Base-by-base conservation (phyloP, 2,329 filamentous ascomycete species). In the Claviceps pusilla region DNA sequence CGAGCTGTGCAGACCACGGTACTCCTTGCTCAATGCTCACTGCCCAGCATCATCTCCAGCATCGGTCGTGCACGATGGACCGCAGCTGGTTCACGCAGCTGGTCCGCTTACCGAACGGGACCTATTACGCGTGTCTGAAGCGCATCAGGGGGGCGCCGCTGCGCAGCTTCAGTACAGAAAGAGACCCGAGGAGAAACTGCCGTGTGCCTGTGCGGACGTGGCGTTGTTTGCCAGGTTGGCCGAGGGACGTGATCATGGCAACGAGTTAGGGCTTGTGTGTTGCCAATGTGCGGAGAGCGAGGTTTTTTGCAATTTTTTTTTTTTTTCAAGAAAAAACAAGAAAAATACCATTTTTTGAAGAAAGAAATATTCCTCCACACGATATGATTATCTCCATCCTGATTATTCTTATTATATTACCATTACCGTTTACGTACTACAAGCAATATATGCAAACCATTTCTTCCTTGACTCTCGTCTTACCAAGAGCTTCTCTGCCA, bases 161-260 rank as follows among this genome's bases (percentile, higher is more conserved):
- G 54, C 51, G 12, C 47, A 48, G 51, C 33, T 56, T n/a, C 43
- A 53, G 31, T 53, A 50, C 24, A 39, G 51, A 19, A 11, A 48
- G 16, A 24, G 7, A 2, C 35, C 10, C 10, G 48, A 37, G 7
- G 51, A 56, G 45, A 29, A 41, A 19, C 31, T 56, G 49, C 52
- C 52, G 33, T 51, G 47, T 43, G 37, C 29, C 33, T 56, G 45
- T 49, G 51, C 11, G 7, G 54, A 56, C 28, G 54, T 56, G 48
- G 48, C 42, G 4, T 24, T 56, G 48, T 53, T 53, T 42, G 48
- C 48, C 4, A 56, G 51, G 50, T 19, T 45, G 33, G 54, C 51
- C 7, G n/a, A n/a, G 24, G 54, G 48, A 14, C 35, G 19, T 35
- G 35, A 46, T 7, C 42, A 33, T 19, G 47, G 54, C 28, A 51